Evolutionary conservation across 176 grass and related monocot species (phyloP).

Genomic region (Avena insularis): DNA sequence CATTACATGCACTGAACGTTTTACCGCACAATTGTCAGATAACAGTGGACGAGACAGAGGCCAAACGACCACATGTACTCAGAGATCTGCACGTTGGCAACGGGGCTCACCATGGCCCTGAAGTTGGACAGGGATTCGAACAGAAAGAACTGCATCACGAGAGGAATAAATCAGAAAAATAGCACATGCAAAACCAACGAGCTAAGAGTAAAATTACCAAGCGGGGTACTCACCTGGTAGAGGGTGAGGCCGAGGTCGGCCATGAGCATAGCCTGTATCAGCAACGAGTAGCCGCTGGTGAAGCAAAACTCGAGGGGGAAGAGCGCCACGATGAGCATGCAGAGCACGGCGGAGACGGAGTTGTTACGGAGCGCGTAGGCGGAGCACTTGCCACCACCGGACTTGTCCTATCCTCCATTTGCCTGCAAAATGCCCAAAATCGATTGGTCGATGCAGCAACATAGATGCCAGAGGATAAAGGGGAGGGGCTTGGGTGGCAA

Average conservation of each 20-base stretch:
- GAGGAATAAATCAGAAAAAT: background rate
- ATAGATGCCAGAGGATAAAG: too few relatives aligned
- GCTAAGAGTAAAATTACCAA: background rate
- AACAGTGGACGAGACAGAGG: background rate
- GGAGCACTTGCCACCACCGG: slow-evolving; percentile 46
- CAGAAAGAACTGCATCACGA: slow-evolving; percentile 58
- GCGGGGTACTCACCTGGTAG: slow-evolving; percentile 54
- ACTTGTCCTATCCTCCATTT: too few relatives aligned
- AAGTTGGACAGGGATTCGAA: slow-evolving; percentile 88
- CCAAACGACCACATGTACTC: slow-evolving; percentile 45
- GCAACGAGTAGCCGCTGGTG: slow-evolving; percentile 86
- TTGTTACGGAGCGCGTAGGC: slow-evolving; percentile 56
- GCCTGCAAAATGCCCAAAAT: too few relatives aligned
- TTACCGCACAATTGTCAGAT: background rate
- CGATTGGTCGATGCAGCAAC: too few relatives aligned
- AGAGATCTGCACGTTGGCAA: slow-evolving; percentile 84
- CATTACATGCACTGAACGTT: background rate
- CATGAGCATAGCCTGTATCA: slow-evolving; percentile 71
- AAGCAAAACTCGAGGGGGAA: slow-evolving; percentile 92
- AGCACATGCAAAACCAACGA: too few relatives aligned
- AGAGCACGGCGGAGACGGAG: slow-evolving; percentile 76
- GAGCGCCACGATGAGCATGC: slow-evolving; percentile 85
- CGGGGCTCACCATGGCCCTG: slow-evolving; percentile 84
- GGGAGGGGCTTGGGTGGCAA: too few relatives aligned
- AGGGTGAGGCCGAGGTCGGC: slow-evolving; percentile 79